Conservation (phyloP, 2,329 filamentous ascomycete genomes). For the Alternaria tenuissima region DNA sequence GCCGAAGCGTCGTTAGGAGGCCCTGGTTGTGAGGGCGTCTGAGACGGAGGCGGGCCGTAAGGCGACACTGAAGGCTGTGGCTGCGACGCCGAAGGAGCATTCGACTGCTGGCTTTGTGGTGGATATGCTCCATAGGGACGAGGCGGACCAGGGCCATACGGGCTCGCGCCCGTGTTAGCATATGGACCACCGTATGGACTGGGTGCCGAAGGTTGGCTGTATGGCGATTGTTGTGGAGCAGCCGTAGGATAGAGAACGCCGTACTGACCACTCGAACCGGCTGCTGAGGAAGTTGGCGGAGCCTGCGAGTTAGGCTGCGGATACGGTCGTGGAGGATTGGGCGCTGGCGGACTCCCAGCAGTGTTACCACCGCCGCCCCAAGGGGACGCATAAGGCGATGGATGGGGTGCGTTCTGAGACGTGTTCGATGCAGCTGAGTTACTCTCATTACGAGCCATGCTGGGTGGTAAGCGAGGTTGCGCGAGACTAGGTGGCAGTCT, state of each 20-base stretch:
- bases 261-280: conserved; percentile 42
- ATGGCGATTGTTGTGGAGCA: conserved; percentile 33
- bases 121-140: conserved; percentile 43
- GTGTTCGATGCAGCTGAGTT: conserved; percentile 32
- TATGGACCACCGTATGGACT: conserved; percentile 43
- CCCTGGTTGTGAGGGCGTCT: conserved; percentile 14
- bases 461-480: conserved; percentile 48
- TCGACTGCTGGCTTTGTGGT: conserved; percentile 29
- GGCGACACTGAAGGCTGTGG: conserved; percentile 19
- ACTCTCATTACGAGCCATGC: conserved; percentile 42
- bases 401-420: conserved; percentile 37
- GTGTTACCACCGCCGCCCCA: conserved; percentile 46
- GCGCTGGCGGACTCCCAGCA: conserved; percentile 35
- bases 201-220: conserved; percentile 30
- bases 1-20: conserved; percentile 13
- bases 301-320: conserved; percentile 36
- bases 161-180: conserved; percentile 38
- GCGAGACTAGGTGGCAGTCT: conserved; percentile 40
- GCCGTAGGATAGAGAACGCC: conserved; percentile 46
- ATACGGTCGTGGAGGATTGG: conserved; percentile 43
- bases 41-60: conserved; percentile 20
- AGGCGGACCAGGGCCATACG: conserved; percentile 35
- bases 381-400: conserved; percentile 48
- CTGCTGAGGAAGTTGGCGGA: conserved; percentile 32
- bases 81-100: conserved; percentile 21